A percentile compares a stretch with the other conserved stretches of the same genome.
Evolutionary conservation across 805 yeast genomes (phyloP).

Genomic region (Yarrowia sp.): DNA sequence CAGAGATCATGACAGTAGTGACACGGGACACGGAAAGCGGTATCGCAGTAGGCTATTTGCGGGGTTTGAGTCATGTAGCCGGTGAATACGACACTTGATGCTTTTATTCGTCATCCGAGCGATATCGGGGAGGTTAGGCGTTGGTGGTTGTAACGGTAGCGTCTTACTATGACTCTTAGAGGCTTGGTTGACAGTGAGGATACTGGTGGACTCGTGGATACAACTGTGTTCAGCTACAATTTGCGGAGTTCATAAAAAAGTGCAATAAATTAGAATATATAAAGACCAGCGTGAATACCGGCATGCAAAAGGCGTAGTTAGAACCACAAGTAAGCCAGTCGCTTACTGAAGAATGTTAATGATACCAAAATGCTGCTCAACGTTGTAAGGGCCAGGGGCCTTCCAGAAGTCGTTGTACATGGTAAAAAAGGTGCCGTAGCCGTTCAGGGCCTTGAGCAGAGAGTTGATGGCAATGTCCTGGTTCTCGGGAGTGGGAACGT

Average conservation of each 20-base stretch:
- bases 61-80: neutral
- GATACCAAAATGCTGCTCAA: slow-evolving; percentile 83
- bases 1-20: neutral
- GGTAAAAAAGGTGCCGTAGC: slow-evolving; percentile 64
- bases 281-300: neutral
- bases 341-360: slow-evolving; percentile 33
- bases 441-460: slow-evolving; percentile 53
- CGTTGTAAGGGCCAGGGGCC: slow-evolving; percentile 72
- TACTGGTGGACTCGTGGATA: no score
- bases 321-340: neutral
- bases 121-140: neutral
- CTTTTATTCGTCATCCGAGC: neutral
- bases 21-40: neutral
- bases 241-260: no score
- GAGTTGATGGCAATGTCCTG: slow-evolving; percentile 66
- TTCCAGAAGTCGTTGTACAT: slow-evolving; percentile 89
- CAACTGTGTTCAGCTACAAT: no score
- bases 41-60: neutral
- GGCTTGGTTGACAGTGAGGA: no score
- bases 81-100: no score
- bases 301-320: neutral
- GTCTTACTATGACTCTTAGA: no score
- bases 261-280: neutral
- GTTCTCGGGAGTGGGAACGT: slow-evolving; percentile 67
- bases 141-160: no score